These are phyloP conservation scores for Carex sylvatica DNA, from an alignment of 202 grass and related monocot genomes.

Conservation along the genomic window DNA sequence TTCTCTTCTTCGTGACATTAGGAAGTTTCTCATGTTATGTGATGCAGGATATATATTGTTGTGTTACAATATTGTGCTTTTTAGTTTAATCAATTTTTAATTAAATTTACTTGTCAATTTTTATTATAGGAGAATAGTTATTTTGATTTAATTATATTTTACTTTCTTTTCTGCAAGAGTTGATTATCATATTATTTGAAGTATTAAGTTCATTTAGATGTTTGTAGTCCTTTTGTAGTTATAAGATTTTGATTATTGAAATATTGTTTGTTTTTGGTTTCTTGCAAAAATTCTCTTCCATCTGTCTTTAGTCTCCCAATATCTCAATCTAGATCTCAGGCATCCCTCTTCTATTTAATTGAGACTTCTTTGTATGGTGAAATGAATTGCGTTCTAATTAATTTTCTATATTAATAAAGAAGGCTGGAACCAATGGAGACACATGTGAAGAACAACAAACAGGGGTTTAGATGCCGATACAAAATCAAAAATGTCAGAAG, in stretches of 20 bases:
- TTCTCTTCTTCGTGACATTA: neutral
- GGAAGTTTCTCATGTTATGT: neutral
- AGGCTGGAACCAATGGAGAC: slow-evolving; percentile 72
- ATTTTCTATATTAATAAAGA: slow-evolving; percentile 50
- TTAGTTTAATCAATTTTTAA: neutral
- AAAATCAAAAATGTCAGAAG: slow-evolving; percentile 40
- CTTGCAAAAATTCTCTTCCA: neutral
- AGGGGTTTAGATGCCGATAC: slow-evolving; percentile 67
- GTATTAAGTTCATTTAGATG: neutral
- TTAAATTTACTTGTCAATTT: neutral
- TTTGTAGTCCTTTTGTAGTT: neutral
- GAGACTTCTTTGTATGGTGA: neutral
- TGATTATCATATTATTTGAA: neutral
- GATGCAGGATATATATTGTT: neutral
- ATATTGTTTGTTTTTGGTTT: neutral
- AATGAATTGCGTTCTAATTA: neutral
- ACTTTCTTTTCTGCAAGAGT: no score
- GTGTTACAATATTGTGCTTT: neutral
- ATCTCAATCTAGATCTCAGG: neutral
- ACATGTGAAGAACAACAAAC: slow-evolving; percentile 81
- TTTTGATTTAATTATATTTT: neutral
- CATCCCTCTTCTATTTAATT: neutral
- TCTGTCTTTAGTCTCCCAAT: neutral
- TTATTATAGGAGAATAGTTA: neutral
- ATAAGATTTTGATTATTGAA: neutral